Percentiles rank a stretch among this genome's conserved stretches.
Conservation (phyloP, 495 filamentous ascomycete species). For the Sabuloglossum arenarium region DNA sequence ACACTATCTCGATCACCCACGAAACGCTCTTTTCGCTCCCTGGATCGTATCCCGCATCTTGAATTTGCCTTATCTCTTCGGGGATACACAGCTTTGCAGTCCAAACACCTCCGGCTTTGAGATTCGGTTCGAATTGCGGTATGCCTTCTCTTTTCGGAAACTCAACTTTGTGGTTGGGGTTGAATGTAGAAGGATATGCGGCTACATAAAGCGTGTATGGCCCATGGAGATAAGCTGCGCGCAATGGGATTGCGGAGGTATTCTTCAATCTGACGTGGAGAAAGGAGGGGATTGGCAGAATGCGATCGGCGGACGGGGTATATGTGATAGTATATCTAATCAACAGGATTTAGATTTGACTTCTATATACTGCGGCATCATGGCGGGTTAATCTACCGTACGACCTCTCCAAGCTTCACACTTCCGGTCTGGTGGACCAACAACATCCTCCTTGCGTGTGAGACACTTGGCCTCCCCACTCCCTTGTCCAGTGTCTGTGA, state of each 20-base stretch:
- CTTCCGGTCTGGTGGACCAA: conserved; percentile 73
- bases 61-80: conserved; percentile 35
- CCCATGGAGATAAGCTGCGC: conserved; percentile 88
- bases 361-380: not conserved
- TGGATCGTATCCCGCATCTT: not conserved
- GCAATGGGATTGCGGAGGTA: conserved; percentile 69
- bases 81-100: conserved; percentile 58
- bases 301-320: conserved; percentile 67
- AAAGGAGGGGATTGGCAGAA: conserved; percentile 57
- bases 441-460: conserved; percentile 37
- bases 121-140: conserved; percentile 83
- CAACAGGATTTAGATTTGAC: conserved; percentile 9
- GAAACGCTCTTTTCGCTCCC: conserved; percentile 25
- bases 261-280: conserved; percentile 80
- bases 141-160: conserved; percentile 37
- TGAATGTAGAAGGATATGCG: conserved; percentile 59
- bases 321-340: conserved; percentile 81
- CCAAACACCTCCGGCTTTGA: conserved; percentile 84
- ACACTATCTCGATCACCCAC: conserved; percentile 83
- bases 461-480: not conserved
- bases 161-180: conserved; percentile 53
- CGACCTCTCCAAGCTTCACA: conserved; percentile 81
- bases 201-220: conserved; percentile 81
- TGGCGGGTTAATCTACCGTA: conserved; percentile 27
- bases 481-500: conserved; percentile 12